Percentiles rank a stretch among this genome's conserved stretches.
phyloP scores from a whole-genome alignment of 129 eudicot genomes.

The Logfia minima region DNA sequence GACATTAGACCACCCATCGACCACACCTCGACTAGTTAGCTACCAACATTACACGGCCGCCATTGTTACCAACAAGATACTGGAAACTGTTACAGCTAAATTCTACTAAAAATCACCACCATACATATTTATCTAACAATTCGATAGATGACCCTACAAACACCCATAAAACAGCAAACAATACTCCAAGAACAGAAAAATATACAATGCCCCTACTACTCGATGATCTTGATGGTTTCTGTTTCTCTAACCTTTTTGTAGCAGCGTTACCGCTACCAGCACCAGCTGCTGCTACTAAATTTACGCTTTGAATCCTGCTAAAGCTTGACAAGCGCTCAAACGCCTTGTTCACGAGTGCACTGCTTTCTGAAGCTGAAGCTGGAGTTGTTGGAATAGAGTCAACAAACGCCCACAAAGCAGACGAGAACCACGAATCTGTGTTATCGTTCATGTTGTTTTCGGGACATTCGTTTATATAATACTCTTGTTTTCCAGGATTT shows the following conservation, averaged over 20 bases:
- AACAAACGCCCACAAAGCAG: constrained; percentile 76
- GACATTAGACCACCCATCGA: constrained; percentile 5
- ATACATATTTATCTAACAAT: constrained; percentile 30
- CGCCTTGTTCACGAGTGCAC: constrained; percentile 62
- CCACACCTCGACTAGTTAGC: constrained; percentile 20
- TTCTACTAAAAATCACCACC: constrained; percentile 19
- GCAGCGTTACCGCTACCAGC: not conserved
- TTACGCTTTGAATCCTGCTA: constrained; percentile 49
- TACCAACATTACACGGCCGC: not conserved
- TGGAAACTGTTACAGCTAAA: constrained; percentile 6
- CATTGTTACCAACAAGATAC: constrained; percentile 24
- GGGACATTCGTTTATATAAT: constrained; percentile 42
- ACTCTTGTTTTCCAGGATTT: constrained; percentile 34
- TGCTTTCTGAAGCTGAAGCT: constrained; percentile 84
- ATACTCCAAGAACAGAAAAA: constrained; percentile 61
- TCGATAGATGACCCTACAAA: constrained; percentile 42
- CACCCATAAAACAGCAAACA: constrained; percentile 68
- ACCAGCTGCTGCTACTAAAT: not conserved
- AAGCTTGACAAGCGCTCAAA: constrained; percentile 88
- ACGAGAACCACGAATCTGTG: constrained; percentile 59
- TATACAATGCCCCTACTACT: constrained; percentile 40
- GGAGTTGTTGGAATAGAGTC: constrained; percentile 95
- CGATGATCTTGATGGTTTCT: constrained; percentile 27
- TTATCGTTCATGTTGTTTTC: constrained; percentile 34
- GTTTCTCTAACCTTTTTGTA: constrained; percentile 36